phyloP scores from a whole-genome alignment of 2,329 filamentous ascomycete species.

The Aspergillus ochraceus region DNA sequence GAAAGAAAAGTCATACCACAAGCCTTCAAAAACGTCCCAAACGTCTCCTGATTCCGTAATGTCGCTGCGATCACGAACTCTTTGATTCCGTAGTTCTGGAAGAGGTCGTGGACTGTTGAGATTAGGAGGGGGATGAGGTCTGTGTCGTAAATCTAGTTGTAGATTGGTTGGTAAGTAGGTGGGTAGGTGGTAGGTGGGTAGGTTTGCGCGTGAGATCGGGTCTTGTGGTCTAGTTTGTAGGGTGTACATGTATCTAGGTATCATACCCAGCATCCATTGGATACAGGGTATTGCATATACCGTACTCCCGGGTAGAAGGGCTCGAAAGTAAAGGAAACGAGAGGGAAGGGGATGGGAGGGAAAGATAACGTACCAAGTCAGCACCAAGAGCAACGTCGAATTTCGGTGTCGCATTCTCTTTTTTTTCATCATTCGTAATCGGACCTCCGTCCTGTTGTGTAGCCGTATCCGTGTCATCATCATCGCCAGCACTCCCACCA shows the following conservation, averaged over 20 bases:
- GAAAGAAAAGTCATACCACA: conserved; percentile 51
- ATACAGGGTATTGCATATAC: no score
- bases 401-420: background rate
- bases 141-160: conserved; percentile 60
- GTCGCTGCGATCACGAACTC: conserved; percentile 61
- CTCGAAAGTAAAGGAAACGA: background rate
- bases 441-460: conserved; percentile 2
- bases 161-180: background rate
- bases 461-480: background rate
- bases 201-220: no score
- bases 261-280: background rate
- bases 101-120: conserved; percentile 56
- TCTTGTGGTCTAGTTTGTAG: background rate
- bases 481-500: background rate
- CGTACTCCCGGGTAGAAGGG: background rate
- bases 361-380: conserved; percentile 37
- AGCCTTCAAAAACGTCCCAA: conserved; percentile 57
- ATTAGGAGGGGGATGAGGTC: conserved; percentile 58
- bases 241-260: no score
- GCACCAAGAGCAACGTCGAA: conserved; percentile 45
- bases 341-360: no score
- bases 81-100: conserved; percentile 53
- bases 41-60: conserved; percentile 63
- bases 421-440: background rate
- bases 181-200: no score